Percentiles rank a stretch among this genome's conserved stretches.
Evolutionary conservation across 148 eudicot genomes (phyloP).

Genomic region (Nepenthes mirabilis): DNA sequence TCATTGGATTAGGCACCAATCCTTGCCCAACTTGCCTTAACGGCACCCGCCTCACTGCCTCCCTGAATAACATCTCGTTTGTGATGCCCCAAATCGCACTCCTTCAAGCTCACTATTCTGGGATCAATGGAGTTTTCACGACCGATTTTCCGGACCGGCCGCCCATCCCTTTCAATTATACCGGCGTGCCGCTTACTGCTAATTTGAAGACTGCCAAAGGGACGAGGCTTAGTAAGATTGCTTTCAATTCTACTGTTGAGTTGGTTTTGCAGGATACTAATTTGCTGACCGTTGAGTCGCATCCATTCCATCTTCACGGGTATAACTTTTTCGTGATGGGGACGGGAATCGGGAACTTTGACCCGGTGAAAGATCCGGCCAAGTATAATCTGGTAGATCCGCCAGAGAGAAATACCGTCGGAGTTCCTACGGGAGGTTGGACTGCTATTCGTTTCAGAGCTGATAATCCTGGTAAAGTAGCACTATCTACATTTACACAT

Average conservation of each 20-base stretch:
- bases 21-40: slow-evolving; percentile 34
- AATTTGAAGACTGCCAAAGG: slow-evolving; percentile 24
- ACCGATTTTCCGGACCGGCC: slow-evolving; percentile 47
- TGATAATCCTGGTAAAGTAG: slow-evolving; percentile 20
- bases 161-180: slow-evolving; percentile 26
- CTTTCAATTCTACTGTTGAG: slow-evolving; percentile 31
- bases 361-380: slow-evolving; percentile 30
- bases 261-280: slow-evolving; percentile 30
- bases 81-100: slow-evolving; percentile 42
- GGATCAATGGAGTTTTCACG: slow-evolving; percentile 33
- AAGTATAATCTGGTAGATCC: slow-evolving; percentile 46
- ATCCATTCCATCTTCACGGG: slow-evolving; percentile 49
- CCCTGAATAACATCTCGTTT: slow-evolving; percentile 42
- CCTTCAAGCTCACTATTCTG: slow-evolving; percentile 48
- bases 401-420: slow-evolving; percentile 44
- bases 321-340: slow-evolving; percentile 48
- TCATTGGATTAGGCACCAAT: slow-evolving; percentile 35
- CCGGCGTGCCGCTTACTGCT: slow-evolving; percentile 16
- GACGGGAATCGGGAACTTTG: slow-evolving; percentile 43
- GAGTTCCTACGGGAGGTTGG: slow-evolving; percentile 55
- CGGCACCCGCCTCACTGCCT: slow-evolving; percentile 38
- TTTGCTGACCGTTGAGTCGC: slow-evolving; percentile 34
- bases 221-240: slow-evolving; percentile 16
- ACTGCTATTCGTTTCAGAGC: slow-evolving; percentile 20
- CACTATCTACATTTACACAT: neutral